Evolutionary conservation across 2,329 filamentous ascomycete species (phyloP), one percentile per base, ranked within the genome.

Genomic region (Dactylonectria macrodidyma): DNA sequence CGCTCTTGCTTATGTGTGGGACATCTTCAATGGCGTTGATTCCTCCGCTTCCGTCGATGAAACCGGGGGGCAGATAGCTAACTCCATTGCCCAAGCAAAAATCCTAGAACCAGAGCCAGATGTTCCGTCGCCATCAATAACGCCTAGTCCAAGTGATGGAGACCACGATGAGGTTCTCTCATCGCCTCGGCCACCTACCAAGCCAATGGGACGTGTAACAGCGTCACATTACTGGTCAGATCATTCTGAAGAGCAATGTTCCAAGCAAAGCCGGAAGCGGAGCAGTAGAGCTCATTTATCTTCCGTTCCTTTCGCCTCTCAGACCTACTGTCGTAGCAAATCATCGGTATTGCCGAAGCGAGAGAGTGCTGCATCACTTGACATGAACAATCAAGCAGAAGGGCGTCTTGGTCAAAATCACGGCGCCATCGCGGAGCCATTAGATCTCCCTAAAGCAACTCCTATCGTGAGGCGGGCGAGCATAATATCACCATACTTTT

Each of bases 61-160:
- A 19, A 72, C 77, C 5, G 83, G 81, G 81, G 73, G 67, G 33
- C 70, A 77, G 54, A 83, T 81, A 4, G 81, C 83, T 62, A 74
- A 78, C 30, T 70, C 81, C 22, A 81, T 82, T 58, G 67, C 73
- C 26, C 68, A 71, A 46, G 79, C 77, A 11, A 77, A 75, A 68
- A 68, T 69, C 24, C 70, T 80, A 10, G 76, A 78, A 62, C 61
- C 54, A 24, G 72, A 78, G 48, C 56, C 73, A 6, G 61, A 68
- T 41, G 70, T 69, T 55, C 62, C 44, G 38, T 64, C 71, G 30
- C 68, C 74, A 19, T 19, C 36, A 30, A 54, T 59, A n/a, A 59
- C 60, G 51, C 33, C 56, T 47, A 51, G 50, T 44, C 62, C 58
- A 50, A 16, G 51, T 41, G 41, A 54, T 16, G 48, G 44, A n/a